These are phyloP conservation scores for Mimosa pudica DNA, from an alignment of 306 rosid species.

Conservation along the genomic window DNA sequence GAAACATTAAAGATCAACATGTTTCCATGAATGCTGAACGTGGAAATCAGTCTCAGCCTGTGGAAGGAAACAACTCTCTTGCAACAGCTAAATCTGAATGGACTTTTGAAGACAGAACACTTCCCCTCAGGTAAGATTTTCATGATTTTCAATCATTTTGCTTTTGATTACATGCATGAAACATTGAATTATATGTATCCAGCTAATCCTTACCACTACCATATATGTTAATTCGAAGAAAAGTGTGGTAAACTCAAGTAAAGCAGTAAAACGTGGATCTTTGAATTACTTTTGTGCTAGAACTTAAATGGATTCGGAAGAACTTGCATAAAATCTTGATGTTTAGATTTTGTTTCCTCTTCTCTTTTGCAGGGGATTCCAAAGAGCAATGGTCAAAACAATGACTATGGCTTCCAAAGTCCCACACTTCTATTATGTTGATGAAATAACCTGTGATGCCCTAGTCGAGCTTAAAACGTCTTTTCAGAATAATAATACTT, in stretches of 20 bases:
- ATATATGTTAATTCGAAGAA: neutral
- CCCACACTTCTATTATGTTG: constrained; percentile 92
- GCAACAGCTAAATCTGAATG: constrained; percentile 41
- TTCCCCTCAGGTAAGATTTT: constrained; percentile 70
- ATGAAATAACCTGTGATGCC: constrained; percentile 79
- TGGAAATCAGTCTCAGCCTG: constrained; percentile 42
- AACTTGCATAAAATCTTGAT: neutral
- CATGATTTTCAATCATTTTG: constrained; percentile 3
- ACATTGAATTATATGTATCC: neutral
- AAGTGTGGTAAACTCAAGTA: constrained; percentile 17
- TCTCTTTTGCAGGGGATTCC: constrained; percentile 73
- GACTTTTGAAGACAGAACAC: constrained; percentile 53
- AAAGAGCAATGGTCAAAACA: constrained; percentile 81
- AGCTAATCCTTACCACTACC: constrained; percentile 1
- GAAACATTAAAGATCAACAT: constrained; percentile 48
- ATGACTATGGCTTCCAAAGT: constrained; percentile 90
- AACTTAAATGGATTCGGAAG: neutral
- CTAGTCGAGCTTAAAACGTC: constrained; percentile 74
- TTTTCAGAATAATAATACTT: constrained; percentile 69
- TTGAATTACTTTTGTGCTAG: neutral
- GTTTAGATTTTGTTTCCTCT: constrained; percentile 9
- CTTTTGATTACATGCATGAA: neutral
- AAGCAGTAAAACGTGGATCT: constrained; percentile 25
- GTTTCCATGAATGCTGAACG: constrained; percentile 39
- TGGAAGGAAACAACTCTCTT: constrained; percentile 33